Conservation (phyloP, 2,329 filamentous ascomycete genomes). For the Triangularia verruculosa region DNA sequence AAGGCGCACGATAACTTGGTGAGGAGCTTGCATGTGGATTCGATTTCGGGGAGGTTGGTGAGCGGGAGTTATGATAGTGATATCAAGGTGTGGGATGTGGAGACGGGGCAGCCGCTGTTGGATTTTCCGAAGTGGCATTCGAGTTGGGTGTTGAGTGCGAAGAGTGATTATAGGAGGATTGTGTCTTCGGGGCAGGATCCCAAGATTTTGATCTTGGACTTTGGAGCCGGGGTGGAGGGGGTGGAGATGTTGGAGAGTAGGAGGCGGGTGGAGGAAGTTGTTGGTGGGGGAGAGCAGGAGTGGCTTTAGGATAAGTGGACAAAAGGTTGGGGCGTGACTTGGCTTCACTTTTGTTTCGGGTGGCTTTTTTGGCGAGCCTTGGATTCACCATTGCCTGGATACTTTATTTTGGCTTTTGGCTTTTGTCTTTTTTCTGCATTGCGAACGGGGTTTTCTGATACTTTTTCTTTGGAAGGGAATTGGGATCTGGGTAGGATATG, state of each 20-base stretch:
- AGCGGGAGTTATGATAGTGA: conserved; percentile 94
- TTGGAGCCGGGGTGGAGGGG: conserved; percentile 61
- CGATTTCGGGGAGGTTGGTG: conserved; percentile 77
- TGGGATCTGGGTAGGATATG: neutral
- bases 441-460: conserved; percentile 11
- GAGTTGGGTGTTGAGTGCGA: conserved; percentile 94
- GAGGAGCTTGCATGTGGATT: conserved; percentile 86
- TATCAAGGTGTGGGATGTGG: conserved; percentile 91
- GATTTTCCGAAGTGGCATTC: conserved; percentile 93
- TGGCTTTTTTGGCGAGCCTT: neutral
- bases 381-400: neutral
- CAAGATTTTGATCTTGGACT: conserved; percentile 90
- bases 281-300: neutral
- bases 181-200: conserved; percentile 94
- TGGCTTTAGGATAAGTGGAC: neutral
- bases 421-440: conserved; percentile 7
- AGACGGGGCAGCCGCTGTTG: conserved; percentile 71
- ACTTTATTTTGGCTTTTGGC: neutral
- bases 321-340: neutral
- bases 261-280: neutral
- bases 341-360: neutral
- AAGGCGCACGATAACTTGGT: conserved; percentile 83
- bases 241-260: conserved; percentile 58
- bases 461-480: neutral
- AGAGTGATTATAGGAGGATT: conserved; percentile 91